Percentiles rank a stretch among this genome's conserved stretches.
phyloP scores from a whole-genome alignment of 2,329 filamentous ascomycete species.

The Didymellaceae sp. region DNA sequence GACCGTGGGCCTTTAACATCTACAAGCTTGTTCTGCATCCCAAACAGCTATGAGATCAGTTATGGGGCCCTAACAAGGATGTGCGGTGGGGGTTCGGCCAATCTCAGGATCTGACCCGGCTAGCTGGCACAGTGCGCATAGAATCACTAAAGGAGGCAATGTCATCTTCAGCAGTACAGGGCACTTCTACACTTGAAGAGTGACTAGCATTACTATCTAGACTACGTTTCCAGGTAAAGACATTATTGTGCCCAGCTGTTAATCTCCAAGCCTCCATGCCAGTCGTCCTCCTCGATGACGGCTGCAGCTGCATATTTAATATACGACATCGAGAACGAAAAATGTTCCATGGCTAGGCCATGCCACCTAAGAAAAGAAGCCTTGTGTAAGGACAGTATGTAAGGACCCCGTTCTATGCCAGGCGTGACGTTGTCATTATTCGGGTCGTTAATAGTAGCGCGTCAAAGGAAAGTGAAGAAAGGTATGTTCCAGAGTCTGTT shows the following conservation, averaged over 20 bases:
- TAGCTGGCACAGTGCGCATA: constrained; percentile 4
- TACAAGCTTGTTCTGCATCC: no score
- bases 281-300: neutral
- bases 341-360: constrained; percentile 14
- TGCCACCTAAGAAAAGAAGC: constrained; percentile 11
- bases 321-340: constrained; percentile 9
- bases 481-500: neutral
- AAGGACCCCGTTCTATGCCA: constrained; percentile 19
- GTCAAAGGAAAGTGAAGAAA: constrained; percentile 18
- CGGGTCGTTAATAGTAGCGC: constrained; percentile 7
- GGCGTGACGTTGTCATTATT: constrained; percentile 8
- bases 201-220: constrained; percentile 7
- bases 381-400: no score
- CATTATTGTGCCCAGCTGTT: constrained; percentile 7
- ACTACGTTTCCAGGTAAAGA: constrained; percentile 8
- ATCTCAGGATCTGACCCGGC: neutral
- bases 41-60: constrained; percentile 4
- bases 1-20: no score
- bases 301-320: constrained; percentile 2
- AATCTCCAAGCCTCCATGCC: constrained; percentile 13
- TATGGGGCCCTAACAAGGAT: neutral
- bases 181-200: neutral
- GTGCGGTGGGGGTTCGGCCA: neutral
- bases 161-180: neutral
- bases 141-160: no score